Evolutionary conservation across 2,329 filamentous ascomycete genomes (phyloP), one percentile per base, ranked within the genome.

Genomic region (Fusarium napiforme): DNA sequence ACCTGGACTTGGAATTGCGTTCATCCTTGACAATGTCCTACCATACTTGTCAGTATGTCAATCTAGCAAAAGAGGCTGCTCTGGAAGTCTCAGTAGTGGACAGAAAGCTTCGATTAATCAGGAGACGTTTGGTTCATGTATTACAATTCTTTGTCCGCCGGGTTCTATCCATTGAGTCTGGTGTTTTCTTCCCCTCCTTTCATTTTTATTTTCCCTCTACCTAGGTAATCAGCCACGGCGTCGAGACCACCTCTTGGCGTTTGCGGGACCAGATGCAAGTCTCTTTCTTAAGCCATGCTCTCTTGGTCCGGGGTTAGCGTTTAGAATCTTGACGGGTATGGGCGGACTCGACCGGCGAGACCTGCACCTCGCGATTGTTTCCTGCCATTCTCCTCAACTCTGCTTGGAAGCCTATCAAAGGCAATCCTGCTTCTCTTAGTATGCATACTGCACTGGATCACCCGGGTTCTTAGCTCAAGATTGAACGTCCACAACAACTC

Each of bases 221-320:
- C 30, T 30, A 28, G 7, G 7, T 49, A 46, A 72, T 58, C 69
- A 72, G 64, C 69, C 68, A 64, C 68, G 46, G 52, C 47, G n/a
- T 64, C 69, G 60, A 67, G 69, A 71, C 69, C 68, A 53, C 28
- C 30, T 64, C 57, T 71, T 72, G 63, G 69, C 68, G 58, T 50
- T 28, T 34, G 43, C 53, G 63, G 60, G 63, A 63, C 53, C 50
- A 71, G 69, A 66, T 73, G 71, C 74, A 73, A 52, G 61, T 71
- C 69, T 64, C 65, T 65, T 65, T 64, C 69, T 71, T 69, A 46
- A 64, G 69, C 57, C 46, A 60, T 71, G 32, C n/a, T 23, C 57
- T 50, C 21, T 60, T 75, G 42, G 65, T 66, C 71, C 56, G 63
- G 73, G 61, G 37, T 72, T 65, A 71, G 70, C 65, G 74, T 71